Conservation (phyloP, 2,329 filamentous ascomycete genomes). For the Cadophora malorum region DNA sequence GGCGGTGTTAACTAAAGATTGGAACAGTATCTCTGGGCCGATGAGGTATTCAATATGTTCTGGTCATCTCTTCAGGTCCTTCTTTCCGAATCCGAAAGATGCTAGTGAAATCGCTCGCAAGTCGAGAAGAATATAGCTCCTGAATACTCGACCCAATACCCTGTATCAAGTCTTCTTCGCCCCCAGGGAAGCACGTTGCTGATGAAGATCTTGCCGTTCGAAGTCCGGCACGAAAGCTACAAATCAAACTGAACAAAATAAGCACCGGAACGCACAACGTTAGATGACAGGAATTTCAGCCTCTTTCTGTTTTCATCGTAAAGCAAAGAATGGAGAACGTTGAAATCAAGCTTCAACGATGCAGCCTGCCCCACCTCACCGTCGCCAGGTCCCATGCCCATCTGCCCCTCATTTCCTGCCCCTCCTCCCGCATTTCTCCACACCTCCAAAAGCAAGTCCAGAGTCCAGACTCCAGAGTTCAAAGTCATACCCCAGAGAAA, state of each 20-base stretch:
- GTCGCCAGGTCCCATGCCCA: not conserved
- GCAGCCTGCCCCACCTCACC: not conserved
- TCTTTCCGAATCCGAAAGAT: too few relatives aligned
- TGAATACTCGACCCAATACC: too few relatives aligned
- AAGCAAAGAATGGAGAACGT: not conserved
- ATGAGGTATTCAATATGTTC: too few relatives aligned
- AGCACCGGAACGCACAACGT: too few relatives aligned
- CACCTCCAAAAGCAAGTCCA: not conserved
- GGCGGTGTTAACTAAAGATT: not conserved
- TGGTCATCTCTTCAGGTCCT: too few relatives aligned
- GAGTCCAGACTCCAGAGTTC: not conserved
- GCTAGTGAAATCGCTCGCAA: not conserved
- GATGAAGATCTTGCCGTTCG: too few relatives aligned
- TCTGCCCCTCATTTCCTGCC: not conserved
- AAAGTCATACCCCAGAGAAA: not conserved
- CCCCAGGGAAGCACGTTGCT: too few relatives aligned
- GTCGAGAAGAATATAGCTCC: too few relatives aligned
- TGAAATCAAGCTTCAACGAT: not conserved
- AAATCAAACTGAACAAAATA: too few relatives aligned
- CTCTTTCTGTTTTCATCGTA: not conserved
- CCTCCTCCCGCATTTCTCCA: constrained; percentile 2
- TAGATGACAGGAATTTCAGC: not conserved
- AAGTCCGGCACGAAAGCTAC: too few relatives aligned
- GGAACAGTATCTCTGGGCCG: not conserved
- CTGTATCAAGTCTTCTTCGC: not conserved